Evolutionary conservation across 2,329 filamentous ascomycete species (phyloP).

Genomic region (Colletotrichum sp.): DNA sequence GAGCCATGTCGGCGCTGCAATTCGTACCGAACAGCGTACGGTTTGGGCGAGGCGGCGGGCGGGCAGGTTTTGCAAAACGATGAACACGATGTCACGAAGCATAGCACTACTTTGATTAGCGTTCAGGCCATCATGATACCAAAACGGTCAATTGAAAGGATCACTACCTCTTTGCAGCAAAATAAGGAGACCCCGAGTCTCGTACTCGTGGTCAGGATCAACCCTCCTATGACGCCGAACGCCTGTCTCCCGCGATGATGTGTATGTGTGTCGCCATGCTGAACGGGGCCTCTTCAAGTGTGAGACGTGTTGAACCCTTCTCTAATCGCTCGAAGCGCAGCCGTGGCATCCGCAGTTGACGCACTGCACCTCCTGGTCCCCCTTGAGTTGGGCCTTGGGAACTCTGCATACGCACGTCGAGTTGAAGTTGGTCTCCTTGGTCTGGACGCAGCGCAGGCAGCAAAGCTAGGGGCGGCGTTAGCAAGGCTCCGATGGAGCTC

Average conservation of each 20-base stretch:
- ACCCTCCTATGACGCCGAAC: slow-evolving; percentile 12
- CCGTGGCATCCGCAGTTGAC: slow-evolving; percentile 94
- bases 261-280: neutral
- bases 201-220: neutral
- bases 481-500: neutral
- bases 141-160: slow-evolving; percentile 36
- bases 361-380: slow-evolving; percentile 89
- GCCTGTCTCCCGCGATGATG: neutral
- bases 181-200: slow-evolving; percentile 9
- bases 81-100: slow-evolving; percentile 31
- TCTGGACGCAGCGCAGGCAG: slow-evolving; percentile 94
- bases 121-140: slow-evolving; percentile 31
- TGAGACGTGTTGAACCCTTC: neutral
- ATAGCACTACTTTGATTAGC: slow-evolving; percentile 23
- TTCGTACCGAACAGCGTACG: slow-evolving; percentile 73
- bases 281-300: neutral
- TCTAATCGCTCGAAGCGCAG: slow-evolving; percentile 82
- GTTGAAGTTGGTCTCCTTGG: slow-evolving; percentile 99
- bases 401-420: slow-evolving; percentile 97
- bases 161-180: slow-evolving; percentile 38
- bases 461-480: slow-evolving; percentile 67
- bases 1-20: slow-evolving; percentile 73
- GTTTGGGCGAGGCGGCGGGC: slow-evolving; percentile 65
- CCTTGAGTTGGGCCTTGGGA: slow-evolving; percentile 86
- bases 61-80: slow-evolving; percentile 57